phyloP scores from a whole-genome alignment of 176 grass and related monocot species.

The Eragrostis curvula region DNA sequence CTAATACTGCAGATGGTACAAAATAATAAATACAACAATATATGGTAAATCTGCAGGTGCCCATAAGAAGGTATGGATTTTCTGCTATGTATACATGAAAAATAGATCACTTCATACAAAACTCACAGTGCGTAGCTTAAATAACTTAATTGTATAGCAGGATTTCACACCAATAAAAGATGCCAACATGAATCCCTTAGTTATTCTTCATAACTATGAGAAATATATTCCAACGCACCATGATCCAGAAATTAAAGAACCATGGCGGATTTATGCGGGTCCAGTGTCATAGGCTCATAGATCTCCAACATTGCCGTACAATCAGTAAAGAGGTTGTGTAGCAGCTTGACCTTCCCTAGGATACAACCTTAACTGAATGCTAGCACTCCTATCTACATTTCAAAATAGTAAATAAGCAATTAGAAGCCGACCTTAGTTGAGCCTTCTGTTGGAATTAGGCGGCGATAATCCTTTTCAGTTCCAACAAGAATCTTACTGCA shows the following conservation, averaged over 20 bases:
- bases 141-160: neutral
- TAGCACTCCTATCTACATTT: neutral
- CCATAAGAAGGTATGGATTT: slow-evolving; percentile 9
- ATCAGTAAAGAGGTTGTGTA: neutral
- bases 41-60: neutral
- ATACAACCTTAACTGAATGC: neutral
- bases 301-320: neutral
- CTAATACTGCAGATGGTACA: neutral
- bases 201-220: slow-evolving; percentile 21
- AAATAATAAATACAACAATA: neutral
- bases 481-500: slow-evolving; percentile 76
- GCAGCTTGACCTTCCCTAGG: neutral
- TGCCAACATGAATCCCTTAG: neutral
- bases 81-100: neutral
- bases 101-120: neutral
- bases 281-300: too few species aligned
- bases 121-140: neutral
- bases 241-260: too few species aligned
- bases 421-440: slow-evolving; percentile 54
- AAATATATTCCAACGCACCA: too few species aligned
- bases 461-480: slow-evolving; percentile 83
- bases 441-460: slow-evolving; percentile 69
- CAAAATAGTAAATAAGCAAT: neutral
- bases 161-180: neutral
- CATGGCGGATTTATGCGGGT: too few species aligned